phyloP scores from a whole-genome alignment of 345 rosid species.

The Angophora floribunda region DNA sequence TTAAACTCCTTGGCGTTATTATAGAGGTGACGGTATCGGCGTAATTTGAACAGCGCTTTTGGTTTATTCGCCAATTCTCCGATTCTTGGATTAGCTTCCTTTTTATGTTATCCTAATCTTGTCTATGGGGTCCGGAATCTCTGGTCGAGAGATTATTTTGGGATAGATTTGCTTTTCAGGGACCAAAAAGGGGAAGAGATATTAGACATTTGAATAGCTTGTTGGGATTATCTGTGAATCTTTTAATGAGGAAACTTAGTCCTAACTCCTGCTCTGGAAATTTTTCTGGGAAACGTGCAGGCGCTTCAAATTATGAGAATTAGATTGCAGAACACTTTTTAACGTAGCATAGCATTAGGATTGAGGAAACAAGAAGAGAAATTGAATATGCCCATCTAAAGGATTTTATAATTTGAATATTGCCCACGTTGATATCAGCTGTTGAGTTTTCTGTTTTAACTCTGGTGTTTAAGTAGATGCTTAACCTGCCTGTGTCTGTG shows the following conservation, averaged over 20 bases:
- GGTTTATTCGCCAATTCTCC: not conserved
- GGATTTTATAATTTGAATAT: not conserved
- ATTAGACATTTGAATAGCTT: not conserved
- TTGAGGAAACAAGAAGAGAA: not conserved
- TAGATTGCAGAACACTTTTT: not conserved
- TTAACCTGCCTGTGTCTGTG: not conserved
- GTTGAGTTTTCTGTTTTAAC: not conserved
- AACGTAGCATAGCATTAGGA: not conserved
- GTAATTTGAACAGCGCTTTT: not conserved
- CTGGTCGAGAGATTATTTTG: not conserved
- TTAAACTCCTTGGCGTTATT: not conserved
- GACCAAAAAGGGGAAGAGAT: not conserved
- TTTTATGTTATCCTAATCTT: not conserved
- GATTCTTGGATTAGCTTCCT: not conserved
- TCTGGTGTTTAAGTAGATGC: not conserved
- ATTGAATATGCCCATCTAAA: not conserved
- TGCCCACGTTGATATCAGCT: not conserved
- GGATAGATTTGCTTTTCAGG: not conserved
- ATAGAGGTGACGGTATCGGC: not conserved
- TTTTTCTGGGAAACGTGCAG: not conserved
- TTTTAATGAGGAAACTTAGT: not conserved
- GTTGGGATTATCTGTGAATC: not conserved
- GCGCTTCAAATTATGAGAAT: not conserved
- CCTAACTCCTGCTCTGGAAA: not conserved
- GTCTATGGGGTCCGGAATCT: not conserved